These are phyloP conservation scores for Podosphaera leucotricha DNA, from an alignment of 2,329 filamentous ascomycete species.

Conservation along the genomic window DNA sequence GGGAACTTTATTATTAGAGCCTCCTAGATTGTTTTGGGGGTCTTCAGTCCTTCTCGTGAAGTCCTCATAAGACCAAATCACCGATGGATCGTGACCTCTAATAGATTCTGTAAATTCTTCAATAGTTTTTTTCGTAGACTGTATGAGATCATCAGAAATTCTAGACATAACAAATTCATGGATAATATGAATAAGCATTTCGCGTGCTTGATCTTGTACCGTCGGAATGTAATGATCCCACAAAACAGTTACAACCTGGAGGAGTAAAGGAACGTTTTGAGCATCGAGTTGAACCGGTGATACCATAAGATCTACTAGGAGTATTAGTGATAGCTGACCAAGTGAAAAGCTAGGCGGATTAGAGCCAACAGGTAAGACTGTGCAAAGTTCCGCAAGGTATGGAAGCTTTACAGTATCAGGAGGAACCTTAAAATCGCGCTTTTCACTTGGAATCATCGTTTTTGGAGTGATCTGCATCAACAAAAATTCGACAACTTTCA, in stretches of 20 bases:
- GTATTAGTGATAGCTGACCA: constrained; percentile 75
- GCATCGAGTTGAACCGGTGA: constrained; percentile 59
- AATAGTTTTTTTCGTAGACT: constrained; percentile 43
- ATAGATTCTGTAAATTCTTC: constrained; percentile 77
- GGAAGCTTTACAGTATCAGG: constrained; percentile 54
- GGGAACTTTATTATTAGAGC: constrained; percentile 58
- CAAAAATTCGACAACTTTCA: constrained; percentile 85
- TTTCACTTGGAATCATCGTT: constrained; percentile 88
- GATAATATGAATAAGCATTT: constrained; percentile 94
- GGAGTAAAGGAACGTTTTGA: constrained; percentile 61
- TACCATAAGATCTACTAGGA: constrained; percentile 90
- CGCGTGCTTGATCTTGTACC: constrained; percentile 86
- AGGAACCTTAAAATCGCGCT: constrained; percentile 40
- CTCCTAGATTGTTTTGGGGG: constrained; percentile 45
- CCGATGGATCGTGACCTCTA: constrained; percentile 57
- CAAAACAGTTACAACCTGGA: constrained; percentile 78
- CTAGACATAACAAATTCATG: constrained; percentile 74
- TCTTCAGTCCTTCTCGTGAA: constrained; percentile 19
- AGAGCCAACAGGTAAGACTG: constrained; percentile 64
- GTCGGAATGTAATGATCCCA: constrained; percentile 95
- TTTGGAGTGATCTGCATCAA: constrained; percentile 78
- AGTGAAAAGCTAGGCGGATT: constrained; percentile 82
- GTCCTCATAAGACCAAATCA: constrained; percentile 89
- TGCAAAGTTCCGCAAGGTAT: constrained; percentile 67
- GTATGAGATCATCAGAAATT: constrained; percentile 45